Evolutionary conservation across 225 moss, liverwort and hornwort genomes (phyloP).

Genomic region (Pleurozium schreberi): DNA sequence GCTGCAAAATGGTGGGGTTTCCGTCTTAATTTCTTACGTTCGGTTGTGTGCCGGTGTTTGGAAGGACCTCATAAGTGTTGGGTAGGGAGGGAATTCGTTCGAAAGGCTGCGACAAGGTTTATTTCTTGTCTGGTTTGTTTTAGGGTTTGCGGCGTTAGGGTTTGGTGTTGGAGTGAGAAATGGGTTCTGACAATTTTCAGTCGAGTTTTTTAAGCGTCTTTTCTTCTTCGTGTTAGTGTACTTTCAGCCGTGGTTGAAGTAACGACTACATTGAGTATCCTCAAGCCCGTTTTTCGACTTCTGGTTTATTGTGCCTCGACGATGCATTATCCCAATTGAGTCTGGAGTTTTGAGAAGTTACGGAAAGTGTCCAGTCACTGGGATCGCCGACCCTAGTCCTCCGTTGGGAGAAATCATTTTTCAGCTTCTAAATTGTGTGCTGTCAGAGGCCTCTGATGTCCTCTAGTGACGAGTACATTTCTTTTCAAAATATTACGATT

Average conservation of each 20-base stretch:
- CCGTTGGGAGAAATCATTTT: not conserved
- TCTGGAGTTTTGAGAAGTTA: not conserved
- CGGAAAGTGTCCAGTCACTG: not conserved
- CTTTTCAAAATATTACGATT: not conserved
- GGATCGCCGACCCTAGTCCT: not conserved
- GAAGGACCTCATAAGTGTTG: not conserved
- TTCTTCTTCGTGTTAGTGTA: not conserved
- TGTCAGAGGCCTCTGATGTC: not conserved
- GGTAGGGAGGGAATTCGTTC: not conserved
- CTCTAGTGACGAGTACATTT: not conserved
- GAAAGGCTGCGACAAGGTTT: not conserved
- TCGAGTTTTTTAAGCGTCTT: not conserved
- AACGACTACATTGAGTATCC: not conserved
- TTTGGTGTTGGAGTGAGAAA: not conserved
- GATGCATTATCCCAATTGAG: not conserved
- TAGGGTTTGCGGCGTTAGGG: slow-evolving; percentile 11
- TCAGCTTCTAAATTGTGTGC: not conserved
- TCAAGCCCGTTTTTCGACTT: not conserved
- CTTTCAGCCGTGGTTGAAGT: not conserved
- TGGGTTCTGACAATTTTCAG: not conserved
- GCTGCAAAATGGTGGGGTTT: slow-evolving; percentile 71
- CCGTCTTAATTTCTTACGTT: not conserved
- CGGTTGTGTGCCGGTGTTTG: not conserved
- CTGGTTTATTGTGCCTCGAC: not conserved
- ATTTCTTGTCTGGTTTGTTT: not conserved